A percentile compares a stretch with the other conserved stretches of the same genome.
Evolutionary conservation across 2,329 filamentous ascomycete genomes (phyloP).

Genomic region (Akanthomyces lecanii): DNA sequence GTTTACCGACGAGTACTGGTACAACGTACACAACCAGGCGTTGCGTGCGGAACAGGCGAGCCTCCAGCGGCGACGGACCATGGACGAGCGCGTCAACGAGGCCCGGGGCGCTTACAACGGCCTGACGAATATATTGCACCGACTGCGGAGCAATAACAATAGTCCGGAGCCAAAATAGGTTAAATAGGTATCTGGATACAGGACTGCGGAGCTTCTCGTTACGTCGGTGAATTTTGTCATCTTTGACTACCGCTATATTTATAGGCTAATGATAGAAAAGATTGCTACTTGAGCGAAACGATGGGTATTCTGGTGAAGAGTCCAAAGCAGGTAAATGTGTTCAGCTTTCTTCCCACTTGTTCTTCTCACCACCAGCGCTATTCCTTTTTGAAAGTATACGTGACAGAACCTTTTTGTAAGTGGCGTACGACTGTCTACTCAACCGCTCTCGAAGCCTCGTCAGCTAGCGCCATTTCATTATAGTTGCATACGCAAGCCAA

Average conservation of each 20-base stretch:
- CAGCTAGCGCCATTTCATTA: neutral
- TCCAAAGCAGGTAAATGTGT: no score
- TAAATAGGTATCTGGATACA: no score
- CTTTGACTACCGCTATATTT: no score
- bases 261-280: no score
- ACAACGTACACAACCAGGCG: neutral
- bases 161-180: neutral
- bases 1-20: neutral
- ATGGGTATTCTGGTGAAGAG: no score
- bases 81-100: neutral
- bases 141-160: neutral
- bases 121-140: neutral
- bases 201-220: no score
- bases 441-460: neutral
- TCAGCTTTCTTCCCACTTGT: no score
- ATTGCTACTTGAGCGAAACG: no score
- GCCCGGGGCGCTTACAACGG: conserved; percentile 7
- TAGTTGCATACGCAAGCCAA: neutral
- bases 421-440: neutral
- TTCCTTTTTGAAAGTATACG: neutral
- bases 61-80: neutral
- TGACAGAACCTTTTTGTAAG: neutral
- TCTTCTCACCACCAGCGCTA: no score
- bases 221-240: no score
- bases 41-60: neutral